These are phyloP conservation scores for Collybia sp. DNA, from an alignment of 768 basidiomycete species.

Conservation along the genomic window DNA sequence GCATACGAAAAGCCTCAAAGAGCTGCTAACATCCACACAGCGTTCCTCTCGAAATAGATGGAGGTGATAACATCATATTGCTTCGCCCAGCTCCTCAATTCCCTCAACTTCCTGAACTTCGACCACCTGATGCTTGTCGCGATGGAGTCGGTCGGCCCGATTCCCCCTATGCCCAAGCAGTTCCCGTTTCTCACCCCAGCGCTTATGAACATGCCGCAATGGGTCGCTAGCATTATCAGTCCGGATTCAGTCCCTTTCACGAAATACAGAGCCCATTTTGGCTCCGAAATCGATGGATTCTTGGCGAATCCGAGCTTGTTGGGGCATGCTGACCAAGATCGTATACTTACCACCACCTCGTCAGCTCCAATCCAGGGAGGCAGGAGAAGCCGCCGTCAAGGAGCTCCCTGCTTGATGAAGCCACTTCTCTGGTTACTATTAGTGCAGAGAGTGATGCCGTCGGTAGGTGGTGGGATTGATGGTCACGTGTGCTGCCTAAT, in stretches of 20 bases:
- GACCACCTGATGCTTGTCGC: constrained; percentile 25
- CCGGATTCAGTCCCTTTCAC: constrained; percentile 28
- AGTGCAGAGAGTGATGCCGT: constrained; percentile 43
- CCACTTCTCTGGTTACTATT: constrained; percentile 24
- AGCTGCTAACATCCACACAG: too few relatives aligned
- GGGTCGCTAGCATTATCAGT: constrained; percentile 25
- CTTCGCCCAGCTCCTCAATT: constrained; percentile 26
- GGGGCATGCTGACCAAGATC: constrained; percentile 26
- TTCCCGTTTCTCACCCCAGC: constrained; percentile 25
- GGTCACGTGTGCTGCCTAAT: too few relatives aligned
- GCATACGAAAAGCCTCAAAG: too few relatives aligned
- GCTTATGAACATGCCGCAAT: constrained; percentile 26
- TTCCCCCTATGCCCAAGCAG: constrained; percentile 33
- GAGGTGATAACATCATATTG: constrained; percentile 37
- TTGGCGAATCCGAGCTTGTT: constrained; percentile 25
- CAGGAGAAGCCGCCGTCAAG: constrained; percentile 23
- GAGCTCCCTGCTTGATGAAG: constrained; percentile 29
- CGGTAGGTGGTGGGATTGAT: too few relatives aligned
- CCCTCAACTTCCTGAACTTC: constrained; percentile 24
- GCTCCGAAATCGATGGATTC: constrained; percentile 28
- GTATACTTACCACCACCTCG: constrained; percentile 31
- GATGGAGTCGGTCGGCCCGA: constrained; percentile 28
- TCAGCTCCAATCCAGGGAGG: constrained; percentile 26
- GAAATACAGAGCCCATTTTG: constrained; percentile 28
- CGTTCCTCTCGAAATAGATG: too few relatives aligned